Evolutionary conservation across 176 grass and related monocot species (phyloP), one percentile per base, ranked within the genome.

Genomic region (Oropetium thomaeum): DNA sequence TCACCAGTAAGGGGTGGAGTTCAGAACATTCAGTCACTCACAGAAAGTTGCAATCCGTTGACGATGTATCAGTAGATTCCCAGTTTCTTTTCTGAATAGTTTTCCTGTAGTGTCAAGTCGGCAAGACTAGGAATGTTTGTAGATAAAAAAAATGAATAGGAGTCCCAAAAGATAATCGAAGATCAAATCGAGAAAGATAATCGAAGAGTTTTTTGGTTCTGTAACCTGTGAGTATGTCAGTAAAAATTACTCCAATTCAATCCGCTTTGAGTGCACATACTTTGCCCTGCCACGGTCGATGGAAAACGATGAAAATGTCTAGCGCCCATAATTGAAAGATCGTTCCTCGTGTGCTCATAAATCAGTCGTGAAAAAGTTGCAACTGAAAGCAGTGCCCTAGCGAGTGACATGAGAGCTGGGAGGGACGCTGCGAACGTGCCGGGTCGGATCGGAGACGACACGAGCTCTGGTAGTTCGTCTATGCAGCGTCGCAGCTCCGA

Each of bases 21-120:
- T 52, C 6, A 45, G 41, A 61, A 63, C 73, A 52, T 52, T 52
- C 7, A 75, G 70, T 37, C 71, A 37, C 35, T 47, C 9, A 70
- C n/a, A n/a, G n/a, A n/a, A 64, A 62, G 27, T 39, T 28, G 67
- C 41, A 61, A 30, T 48, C 29, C 51, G 8, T 0, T n/a, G n/a
- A 26, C 0, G n/a, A 33, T 47, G 31, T 43, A 52, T 7, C 16
- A 31, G 19, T 29, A 38, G 14, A 12, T 17, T 65, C 35, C 44
- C 5, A 44, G 5, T 62, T 62, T 62, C 5, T 8, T 5, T 54
- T 55, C 34, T 43, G 59, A 5, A 26, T 62, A 58, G 2, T 3
- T 71, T 49, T 62, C 7, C 23, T 15, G 23, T 35, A 32, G 11
- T 14, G 62, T 19, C 62, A 12, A 61, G 27, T 86, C n/a, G 57